phyloP scores from a whole-genome alignment of 345 rosid species.

The Melastoma malabathricum region DNA sequence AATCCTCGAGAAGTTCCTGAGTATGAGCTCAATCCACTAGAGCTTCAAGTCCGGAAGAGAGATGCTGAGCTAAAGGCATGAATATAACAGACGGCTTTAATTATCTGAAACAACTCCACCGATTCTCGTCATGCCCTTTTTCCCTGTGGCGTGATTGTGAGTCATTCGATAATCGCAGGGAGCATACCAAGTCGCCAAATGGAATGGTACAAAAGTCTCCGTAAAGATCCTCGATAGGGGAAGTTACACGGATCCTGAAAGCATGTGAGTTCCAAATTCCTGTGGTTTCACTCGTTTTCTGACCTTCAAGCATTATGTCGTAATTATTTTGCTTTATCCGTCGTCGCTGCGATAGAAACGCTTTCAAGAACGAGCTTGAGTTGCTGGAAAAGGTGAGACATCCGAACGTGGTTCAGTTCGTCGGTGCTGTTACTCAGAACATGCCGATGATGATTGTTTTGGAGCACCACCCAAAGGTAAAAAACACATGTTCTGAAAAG shows the following conservation, averaged over 20 bases:
- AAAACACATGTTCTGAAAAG: no score
- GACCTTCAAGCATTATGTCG: no score
- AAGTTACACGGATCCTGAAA: slow-evolving; percentile 49
- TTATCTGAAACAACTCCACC: neutral
- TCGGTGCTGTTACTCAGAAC: slow-evolving; percentile 98
- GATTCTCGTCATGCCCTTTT: no score
- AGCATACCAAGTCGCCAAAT: slow-evolving; percentile 86
- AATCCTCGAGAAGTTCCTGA: slow-evolving; percentile 91
- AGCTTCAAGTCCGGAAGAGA: slow-evolving; percentile 73
- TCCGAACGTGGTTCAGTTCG: slow-evolving; percentile 96
- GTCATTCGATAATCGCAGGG: slow-evolving; percentile 35
- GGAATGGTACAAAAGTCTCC: slow-evolving; percentile 93
- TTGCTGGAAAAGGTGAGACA: slow-evolving; percentile 79
- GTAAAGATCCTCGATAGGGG: slow-evolving; percentile 86
- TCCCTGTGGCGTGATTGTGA: no score
- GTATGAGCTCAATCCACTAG: slow-evolving; percentile 87
- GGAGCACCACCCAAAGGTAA: slow-evolving; percentile 78
- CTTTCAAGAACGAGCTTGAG: slow-evolving; percentile 75
- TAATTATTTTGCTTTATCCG: neutral
- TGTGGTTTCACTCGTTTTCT: neutral
- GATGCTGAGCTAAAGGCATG: slow-evolving; percentile 77
- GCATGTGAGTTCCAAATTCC: slow-evolving; percentile 40
- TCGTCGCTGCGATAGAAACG: slow-evolving; percentile 36
- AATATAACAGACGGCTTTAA: neutral
- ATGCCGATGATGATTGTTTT: slow-evolving; percentile 91